Base-by-base conservation (phyloP, 2,329 filamentous ascomycete species). In the Fusarium continuum region DNA sequence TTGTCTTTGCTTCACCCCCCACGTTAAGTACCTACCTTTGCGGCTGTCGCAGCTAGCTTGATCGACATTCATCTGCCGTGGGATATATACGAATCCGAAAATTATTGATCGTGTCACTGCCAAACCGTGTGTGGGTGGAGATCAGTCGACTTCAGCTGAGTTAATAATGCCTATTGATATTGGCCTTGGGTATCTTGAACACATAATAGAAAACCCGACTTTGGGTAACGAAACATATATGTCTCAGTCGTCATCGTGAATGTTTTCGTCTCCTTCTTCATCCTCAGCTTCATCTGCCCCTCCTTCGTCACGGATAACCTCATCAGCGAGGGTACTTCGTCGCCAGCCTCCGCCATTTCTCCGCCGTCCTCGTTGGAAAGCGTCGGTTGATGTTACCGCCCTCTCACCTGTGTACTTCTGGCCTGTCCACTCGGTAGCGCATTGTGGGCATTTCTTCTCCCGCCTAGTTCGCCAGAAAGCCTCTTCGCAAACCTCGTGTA, bases 401-500 rank as follows among this genome's bases (percentile, higher is more conserved):
- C 79, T 78, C 73, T 87, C 84, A 3, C 86, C 86, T 2, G 87
- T 82, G 54, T 78, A 85, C 39, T 80, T 77, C 8, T 77, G 72
- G 0, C 77, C 81, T 14, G 69, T 70, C 85, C 86, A 89, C 2
- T 75, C 75, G 8, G 72, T 80, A 4, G 78, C 72, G 68, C 88
- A 90, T 55, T 77, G 81, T 0, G 91, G 89, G 70, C 92, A 96
- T 35, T 81, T 83, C 59, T 84, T 83, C 2, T 82, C 82, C 51
- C 83, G 77, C 61, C 86, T 82, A 34, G 87, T 85, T 17, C 89
- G 83, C 82, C 92, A 96, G 74, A 90, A 92, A 23, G 86, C 87
- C 11, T 86, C 83, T 52, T 87, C 82, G 74, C 93, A 97, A 45
- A 88, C 86, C 63, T 93, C 85, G 74, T 97, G 93, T 14, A 97